Base-by-base conservation (phyloP, 192 early-diverging fungal genomes). In the Rhizophagus sp. region DNA sequence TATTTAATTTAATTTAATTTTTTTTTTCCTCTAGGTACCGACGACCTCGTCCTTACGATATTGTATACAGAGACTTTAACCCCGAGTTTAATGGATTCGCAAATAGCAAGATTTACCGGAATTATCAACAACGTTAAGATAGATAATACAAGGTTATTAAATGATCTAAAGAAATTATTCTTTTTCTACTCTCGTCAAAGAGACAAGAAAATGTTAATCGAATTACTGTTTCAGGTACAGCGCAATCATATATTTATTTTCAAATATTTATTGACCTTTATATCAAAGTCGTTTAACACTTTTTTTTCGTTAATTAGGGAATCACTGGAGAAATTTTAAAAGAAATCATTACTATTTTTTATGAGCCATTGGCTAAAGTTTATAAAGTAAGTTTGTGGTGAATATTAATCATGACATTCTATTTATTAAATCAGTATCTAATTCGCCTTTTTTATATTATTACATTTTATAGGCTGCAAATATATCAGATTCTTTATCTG, bases 301-400 rank as follows among this genome's bases (percentile, higher is more conserved):
- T 17, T 22, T 17, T 25, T 27, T 39, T 75, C 5, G 41, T 61
- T 7, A 49, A 13, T 66, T 68, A 88, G 69, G 87, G 88, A 7
- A 83, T 86, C 3, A 88, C 89, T 11, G 88, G 88, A 15, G 87
- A 88, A 50, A 78, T 90, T 25, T 79, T 90, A 24, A 87, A 86
- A 62, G 89, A 90, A n/a, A 62, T 87, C 27, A 83, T 90, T 64
- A 79, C 87, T 22, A 87, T 90, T 64, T 90, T 90, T 73, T 90
- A 90, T 73, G 79, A 87, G 34, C 89, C 89, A 17, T 73, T 90
- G n/a, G 87, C 88, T 22, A 79, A 87, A 75, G 85, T 90, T 2
- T 90, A 90, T 78, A 88, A 87, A 44, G 75, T 75, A 15, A 30
- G 34, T 62, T 30, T 12, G 13, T 33, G 4, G 2, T 57, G 17